These are phyloP conservation scores for Geranium rotundifolium DNA, from an alignment of 345 rosid species.

Conservation along the genomic window DNA sequence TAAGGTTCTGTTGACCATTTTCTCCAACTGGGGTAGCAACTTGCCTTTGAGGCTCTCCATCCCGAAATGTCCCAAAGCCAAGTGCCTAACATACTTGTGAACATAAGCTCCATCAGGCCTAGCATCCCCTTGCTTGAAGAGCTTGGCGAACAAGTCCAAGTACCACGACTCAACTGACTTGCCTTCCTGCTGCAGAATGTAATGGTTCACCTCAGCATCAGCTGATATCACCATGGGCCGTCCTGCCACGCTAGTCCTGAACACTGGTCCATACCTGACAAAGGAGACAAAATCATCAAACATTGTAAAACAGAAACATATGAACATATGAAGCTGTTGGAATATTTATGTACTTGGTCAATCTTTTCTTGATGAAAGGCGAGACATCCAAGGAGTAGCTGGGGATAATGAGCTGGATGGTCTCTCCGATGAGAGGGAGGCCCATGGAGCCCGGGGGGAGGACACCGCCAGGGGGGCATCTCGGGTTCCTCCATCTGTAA, in stretches of 20 bases:
- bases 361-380: slow-evolving; percentile 18
- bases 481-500: slow-evolving; percentile 20
- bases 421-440: slow-evolving; percentile 27
- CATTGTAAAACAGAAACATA: neutral
- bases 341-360: slow-evolving; percentile 6
- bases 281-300: neutral
- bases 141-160: slow-evolving; percentile 12
- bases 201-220: slow-evolving; percentile 15
- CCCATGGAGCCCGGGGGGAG: slow-evolving; percentile 32
- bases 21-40: slow-evolving; percentile 10
- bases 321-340: neutral
- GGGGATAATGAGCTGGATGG: slow-evolving; percentile 18
- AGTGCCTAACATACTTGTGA: slow-evolving; percentile 14
- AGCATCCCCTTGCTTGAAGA: slow-evolving; percentile 9
- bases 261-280: slow-evolving; percentile 15
- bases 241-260: slow-evolving; percentile 13
- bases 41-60: slow-evolving; percentile 14
- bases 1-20: slow-evolving; percentile 1
- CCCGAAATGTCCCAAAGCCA: slow-evolving; percentile 11
- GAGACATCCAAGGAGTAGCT: slow-evolving; percentile 18
- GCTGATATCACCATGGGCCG: slow-evolving; percentile 13
- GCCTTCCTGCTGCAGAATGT: slow-evolving; percentile 12
- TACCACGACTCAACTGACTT: slow-evolving; percentile 12
- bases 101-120: neutral
- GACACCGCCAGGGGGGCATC: slow-evolving; percentile 2